phyloP scores from a whole-genome alignment of 352 stramenopile genomes.

The Phytophthora cactorum region DNA sequence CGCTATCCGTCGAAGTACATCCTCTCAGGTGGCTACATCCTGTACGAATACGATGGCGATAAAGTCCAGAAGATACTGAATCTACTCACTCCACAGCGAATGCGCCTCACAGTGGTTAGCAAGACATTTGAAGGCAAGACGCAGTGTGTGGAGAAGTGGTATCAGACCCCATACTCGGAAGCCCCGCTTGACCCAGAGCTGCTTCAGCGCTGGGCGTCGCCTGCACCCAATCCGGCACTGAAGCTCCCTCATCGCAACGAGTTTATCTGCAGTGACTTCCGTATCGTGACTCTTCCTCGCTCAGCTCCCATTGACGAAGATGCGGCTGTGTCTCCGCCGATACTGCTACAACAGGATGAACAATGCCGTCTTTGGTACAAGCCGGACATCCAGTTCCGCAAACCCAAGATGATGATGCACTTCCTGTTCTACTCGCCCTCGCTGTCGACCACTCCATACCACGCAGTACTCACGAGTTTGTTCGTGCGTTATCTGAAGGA shows the following conservation, averaged over 20 bases:
- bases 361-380: slow-evolving; percentile 86
- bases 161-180: slow-evolving; percentile 69
- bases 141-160: slow-evolving; percentile 64
- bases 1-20: slow-evolving; percentile 65
- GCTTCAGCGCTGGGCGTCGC: slow-evolving; percentile 47
- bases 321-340: slow-evolving; percentile 19
- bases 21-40: slow-evolving; percentile 63
- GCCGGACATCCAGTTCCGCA: slow-evolving; percentile 88
- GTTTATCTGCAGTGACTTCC: slow-evolving; percentile 83
- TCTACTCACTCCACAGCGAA: slow-evolving; percentile 51
- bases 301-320: slow-evolving; percentile 35
- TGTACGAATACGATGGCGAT: slow-evolving; percentile 69
- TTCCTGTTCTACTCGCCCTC: slow-evolving; percentile 73
- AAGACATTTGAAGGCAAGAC: slow-evolving; percentile 71
- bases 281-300: slow-evolving; percentile 51
- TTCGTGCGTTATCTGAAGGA: slow-evolving; percentile 85
- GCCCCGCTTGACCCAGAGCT: slow-evolving; percentile 34
- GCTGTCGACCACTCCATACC: slow-evolving; percentile 62
- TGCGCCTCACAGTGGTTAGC: slow-evolving; percentile 73
- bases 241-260: slow-evolving; percentile 70
- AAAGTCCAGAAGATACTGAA: slow-evolving; percentile 64
- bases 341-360: slow-evolving; percentile 55
- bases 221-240: slow-evolving; percentile 41
- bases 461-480: slow-evolving; percentile 76
- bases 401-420: slow-evolving; percentile 91